Base-by-base conservation (phyloP, 129 eudicot genomes). In the Rutidosis leptorrhynchoides region DNA sequence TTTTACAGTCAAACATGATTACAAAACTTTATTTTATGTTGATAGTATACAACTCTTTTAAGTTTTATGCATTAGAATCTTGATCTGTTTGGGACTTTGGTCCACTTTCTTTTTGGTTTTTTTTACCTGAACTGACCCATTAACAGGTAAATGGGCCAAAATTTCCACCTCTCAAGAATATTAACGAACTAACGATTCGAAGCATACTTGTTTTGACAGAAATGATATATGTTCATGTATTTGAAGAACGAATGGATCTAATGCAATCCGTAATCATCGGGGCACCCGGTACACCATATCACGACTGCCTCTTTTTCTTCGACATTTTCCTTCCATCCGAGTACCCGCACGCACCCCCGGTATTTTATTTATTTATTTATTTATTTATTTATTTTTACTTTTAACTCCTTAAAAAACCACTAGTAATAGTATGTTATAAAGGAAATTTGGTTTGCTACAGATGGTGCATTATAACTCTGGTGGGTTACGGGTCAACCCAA, bases 281-380 rank as follows among this genome's bases (percentile, higher is more conserved):
- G 55, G 78, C 95, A 65, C 83, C 82, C 5, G 96, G 88, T 60
- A 94, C 99, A 35, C 99, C 99, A 10, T 94, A 94, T 67, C 96
- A 94, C 33, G 88, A 94, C 69, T 81, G 82, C 21, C 73, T 94
- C 29, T 94, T 94, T 75, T 89, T 89, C 80, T 94, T 94, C 5
- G 99, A 94, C 72, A 84, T 94, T 20, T 79, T 45, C 60, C 95
- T 94, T 60, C 92, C 99, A 1, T 81, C 86, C 1, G 95, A 79
- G 32, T 94, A 94, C 71, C 99, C 99, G 26, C 74, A 80, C 16
- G 90, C 80, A 70, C 99, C 99, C 65, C 99, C 99, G 75, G 99
- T 94, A 84, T 78, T 23, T 80, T 67, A 62, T 24, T 16, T n/a
- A n/a, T n/a, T n/a, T n/a, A n/a, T n/a, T n/a, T n/a, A n/a, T n/a